Percentiles rank a stretch among this genome's conserved stretches.
phyloP scores from a whole-genome alignment of 176 grass and related monocot genomes.

The Rhipidocladum racemiflorum region DNA sequence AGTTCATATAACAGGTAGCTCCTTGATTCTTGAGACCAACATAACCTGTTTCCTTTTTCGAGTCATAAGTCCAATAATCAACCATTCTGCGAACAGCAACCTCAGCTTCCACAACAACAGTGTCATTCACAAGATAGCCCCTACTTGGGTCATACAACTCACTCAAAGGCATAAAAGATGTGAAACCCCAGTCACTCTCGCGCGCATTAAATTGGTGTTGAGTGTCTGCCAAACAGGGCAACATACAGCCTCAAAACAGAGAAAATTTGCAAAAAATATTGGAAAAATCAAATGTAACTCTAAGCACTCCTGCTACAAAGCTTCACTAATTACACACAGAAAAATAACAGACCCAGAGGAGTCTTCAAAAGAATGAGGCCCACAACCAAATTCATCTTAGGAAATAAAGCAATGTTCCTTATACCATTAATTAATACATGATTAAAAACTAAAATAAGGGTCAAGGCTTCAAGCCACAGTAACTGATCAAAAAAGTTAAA shows the following conservation, averaged over 20 bases:
- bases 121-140: slow-evolving; percentile 91
- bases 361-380: neutral
- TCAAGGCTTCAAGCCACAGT: slow-evolving; percentile 6
- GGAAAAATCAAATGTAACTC: neutral
- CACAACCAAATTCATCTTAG: neutral
- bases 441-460: neutral
- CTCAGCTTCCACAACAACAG: slow-evolving; percentile 79
- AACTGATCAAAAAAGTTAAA: neutral
- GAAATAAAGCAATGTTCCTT: neutral
- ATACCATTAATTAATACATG: neutral
- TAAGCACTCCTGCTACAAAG: neutral
- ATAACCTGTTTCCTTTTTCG: slow-evolving; percentile 97
- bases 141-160: slow-evolving; percentile 88
- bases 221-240: slow-evolving; percentile 64
- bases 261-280: slow-evolving; percentile 14
- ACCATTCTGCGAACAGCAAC: slow-evolving; percentile 81
- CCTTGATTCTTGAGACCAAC: slow-evolving; percentile 99
- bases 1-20: slow-evolving; percentile 99
- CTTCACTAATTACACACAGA: neutral
- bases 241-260: slow-evolving; percentile 19
- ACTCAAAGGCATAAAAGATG: slow-evolving; percentile 97
- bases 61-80: slow-evolving; percentile 98
- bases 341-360: neutral
- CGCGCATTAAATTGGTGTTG: slow-evolving; percentile 99
- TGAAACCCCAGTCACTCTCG: slow-evolving; percentile 98